Evolutionary conservation across 257 asterid species (phyloP).

Genomic region (Solanum okadae): DNA sequence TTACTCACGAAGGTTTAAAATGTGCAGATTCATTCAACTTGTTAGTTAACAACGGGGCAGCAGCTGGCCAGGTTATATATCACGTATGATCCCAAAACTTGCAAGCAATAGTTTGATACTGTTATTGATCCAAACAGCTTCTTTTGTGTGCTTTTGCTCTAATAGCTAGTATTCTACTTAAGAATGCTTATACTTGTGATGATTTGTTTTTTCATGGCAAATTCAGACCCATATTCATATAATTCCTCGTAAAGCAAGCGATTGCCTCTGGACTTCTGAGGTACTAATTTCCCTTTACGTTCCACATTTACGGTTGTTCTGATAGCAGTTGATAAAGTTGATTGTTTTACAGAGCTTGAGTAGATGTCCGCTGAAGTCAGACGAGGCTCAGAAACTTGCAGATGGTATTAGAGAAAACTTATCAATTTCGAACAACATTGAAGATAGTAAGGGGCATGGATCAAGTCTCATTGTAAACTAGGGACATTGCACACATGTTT

Average conservation of each 20-base stretch:
- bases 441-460: conserved; percentile 49
- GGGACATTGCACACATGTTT: background rate
- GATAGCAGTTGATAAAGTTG: background rate
- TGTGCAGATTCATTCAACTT: conserved; percentile 86
- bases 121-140: background rate
- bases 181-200: background rate
- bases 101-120: background rate
- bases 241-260: conserved; percentile 80
- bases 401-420: conserved; percentile 51
- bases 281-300: conserved; percentile 12
- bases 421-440: conserved; percentile 12
- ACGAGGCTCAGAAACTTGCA: conserved; percentile 61
- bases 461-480: conserved; percentile 37
- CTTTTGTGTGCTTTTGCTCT: background rate
- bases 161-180: background rate
- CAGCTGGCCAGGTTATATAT: conserved; percentile 91
- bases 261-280: conserved; percentile 95
- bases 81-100: conserved; percentile 43
- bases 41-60: conserved; percentile 88
- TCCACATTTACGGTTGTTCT: background rate
- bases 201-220: conserved; percentile 16
- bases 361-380: conserved; percentile 54
- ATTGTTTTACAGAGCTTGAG: conserved; percentile 33
- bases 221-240: conserved; percentile 95
- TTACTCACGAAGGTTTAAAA: background rate